Percentiles rank a stretch among this genome's conserved stretches.
Evolutionary conservation across 805 yeast species (phyloP).

Genomic region (Blastobotrys peoriensis): DNA sequence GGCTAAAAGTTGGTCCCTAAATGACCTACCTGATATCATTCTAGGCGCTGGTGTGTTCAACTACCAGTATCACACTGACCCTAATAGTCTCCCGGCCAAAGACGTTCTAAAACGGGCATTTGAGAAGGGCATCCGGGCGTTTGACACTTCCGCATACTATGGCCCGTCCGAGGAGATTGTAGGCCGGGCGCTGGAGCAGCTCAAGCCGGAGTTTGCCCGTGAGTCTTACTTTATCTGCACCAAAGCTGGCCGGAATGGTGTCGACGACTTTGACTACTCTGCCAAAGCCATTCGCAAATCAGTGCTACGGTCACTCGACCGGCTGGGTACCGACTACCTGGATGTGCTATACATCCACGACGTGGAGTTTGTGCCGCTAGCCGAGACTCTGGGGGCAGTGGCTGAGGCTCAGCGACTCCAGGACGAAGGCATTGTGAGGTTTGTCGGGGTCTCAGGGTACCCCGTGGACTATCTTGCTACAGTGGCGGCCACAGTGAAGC

Average conservation of each 20-base stretch:
- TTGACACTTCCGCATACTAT: slow-evolving; percentile 91
- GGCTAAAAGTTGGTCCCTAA: slow-evolving; percentile 16
- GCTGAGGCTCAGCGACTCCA: slow-evolving; percentile 54
- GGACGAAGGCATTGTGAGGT: slow-evolving; percentile 50
- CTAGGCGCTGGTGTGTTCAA: slow-evolving; percentile 90
- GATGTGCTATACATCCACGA: slow-evolving; percentile 87
- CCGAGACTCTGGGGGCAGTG: slow-evolving; percentile 55
- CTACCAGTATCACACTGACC: slow-evolving; percentile 69
- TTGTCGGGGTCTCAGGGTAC: slow-evolving; percentile 80
- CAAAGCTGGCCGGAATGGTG: slow-evolving; percentile 72
- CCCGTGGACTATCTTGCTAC: slow-evolving; percentile 65
- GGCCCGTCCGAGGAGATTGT: slow-evolving; percentile 77
- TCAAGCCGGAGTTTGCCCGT: slow-evolving; percentile 42
- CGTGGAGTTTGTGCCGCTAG: slow-evolving; percentile 65
- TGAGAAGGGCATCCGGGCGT: slow-evolving; percentile 60
- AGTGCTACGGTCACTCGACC: slow-evolving; percentile 56
- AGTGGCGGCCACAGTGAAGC: slow-evolving; percentile 38
- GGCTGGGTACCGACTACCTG: slow-evolving; percentile 61
- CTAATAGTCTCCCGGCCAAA: slow-evolving; percentile 50
- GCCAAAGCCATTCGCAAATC: slow-evolving; percentile 54
- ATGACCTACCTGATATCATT: slow-evolving; percentile 41
- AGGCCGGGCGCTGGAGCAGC: slow-evolving; percentile 54
- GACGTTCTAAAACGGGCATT: slow-evolving; percentile 59
- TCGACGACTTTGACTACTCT: slow-evolving; percentile 70
- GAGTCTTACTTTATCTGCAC: slow-evolving; percentile 67